A percentile compares a stretch with the other conserved stretches of the same genome.
These are phyloP conservation scores for Saksenaea vasiformis DNA, from an alignment of 371 early-diverging fungal species.

Conservation along the genomic window DNA sequence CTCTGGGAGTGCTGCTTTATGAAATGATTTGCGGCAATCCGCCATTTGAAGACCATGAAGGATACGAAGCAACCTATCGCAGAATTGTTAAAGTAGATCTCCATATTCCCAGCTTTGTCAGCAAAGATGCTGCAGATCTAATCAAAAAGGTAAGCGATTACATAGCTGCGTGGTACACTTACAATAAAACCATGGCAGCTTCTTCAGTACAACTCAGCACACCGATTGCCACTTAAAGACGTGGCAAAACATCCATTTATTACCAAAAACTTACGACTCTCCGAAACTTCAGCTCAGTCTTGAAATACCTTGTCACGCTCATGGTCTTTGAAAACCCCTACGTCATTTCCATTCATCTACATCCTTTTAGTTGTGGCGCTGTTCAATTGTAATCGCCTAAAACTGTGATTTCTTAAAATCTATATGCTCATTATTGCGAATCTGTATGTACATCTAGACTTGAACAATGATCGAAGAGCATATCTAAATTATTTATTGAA, in stretches of 20 bases:
- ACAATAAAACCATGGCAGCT: constrained; percentile 47
- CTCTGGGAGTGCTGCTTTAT: constrained; percentile 85
- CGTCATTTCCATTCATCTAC: not conserved
- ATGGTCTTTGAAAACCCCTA: not conserved
- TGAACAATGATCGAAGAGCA: too few species aligned
- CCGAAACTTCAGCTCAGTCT: not conserved
- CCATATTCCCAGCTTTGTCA: constrained; percentile 80
- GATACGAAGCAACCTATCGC: constrained; percentile 71
- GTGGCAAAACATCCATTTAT: constrained; percentile 89
- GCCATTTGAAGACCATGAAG: constrained; percentile 88
- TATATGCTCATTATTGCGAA: too few species aligned
- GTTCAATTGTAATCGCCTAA: too few species aligned
- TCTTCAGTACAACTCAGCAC: constrained; percentile 74
- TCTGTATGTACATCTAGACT: too few species aligned
- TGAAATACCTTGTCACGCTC: not conserved
- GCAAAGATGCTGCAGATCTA: constrained; percentile 87
- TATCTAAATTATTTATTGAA: too few species aligned
- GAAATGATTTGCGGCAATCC: constrained; percentile 96
- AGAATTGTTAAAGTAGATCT: constrained; percentile 88
- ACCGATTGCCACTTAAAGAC: constrained; percentile 75
- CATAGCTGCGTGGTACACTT: not conserved
- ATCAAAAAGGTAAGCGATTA: constrained; percentile 66
- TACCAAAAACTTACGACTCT: not conserved
- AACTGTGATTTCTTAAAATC: too few species aligned
- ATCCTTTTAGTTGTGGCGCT: too few species aligned